Evolutionary conservation across 495 filamentous ascomycete species (phyloP), one percentile per base, ranked within the genome.

Genomic region (Umbilicaria muhlenbergii): DNA sequence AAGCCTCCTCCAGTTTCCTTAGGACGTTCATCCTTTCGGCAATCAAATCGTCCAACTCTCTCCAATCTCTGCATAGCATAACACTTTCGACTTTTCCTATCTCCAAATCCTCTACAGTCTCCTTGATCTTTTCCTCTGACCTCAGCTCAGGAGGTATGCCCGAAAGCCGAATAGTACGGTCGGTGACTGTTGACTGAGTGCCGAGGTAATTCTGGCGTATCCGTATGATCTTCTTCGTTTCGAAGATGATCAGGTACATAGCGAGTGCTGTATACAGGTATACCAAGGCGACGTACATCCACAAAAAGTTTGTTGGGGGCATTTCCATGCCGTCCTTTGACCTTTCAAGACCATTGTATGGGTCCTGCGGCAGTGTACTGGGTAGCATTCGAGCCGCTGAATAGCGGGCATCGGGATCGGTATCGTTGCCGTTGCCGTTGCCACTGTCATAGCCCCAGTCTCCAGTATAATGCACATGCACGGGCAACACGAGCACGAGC

Each of bases 31-130:
- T 67, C 47, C 92, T 68, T 38, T 84, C 57, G 13, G 78, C 73
- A 53, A 96, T 70, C 51, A 91, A 60, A 32, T 64, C 58, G 52
- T 99, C 92, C 33, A 99, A 56, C 48, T 81, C 76, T 42, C 71
- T 74, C 92, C 92, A 99, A 44, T 94, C 70, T 17, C 82, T 73
- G 54, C 89, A 96, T 1, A 99, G 56, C 0, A 80, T 86, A 11
- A 99, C 83, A 42, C 71, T 82, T 38, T 94, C 86, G 4, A 96
- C 92, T 51, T 84, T 85, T n/a, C 92, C 92, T 51, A 99, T 86
- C 39, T 81, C 75, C 16, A 99, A 62, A 32, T 77, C 78, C 53
- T 99, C 86, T 16, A 99, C 73, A 43, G 94, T 81, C 18, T 86
- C 72, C 49, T 84, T 87, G 45, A 99, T 84, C 44, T 79, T 79